A percentile compares a stretch with the other conserved stretches of the same genome.
phyloP scores from a whole-genome alignment of 2,329 filamentous ascomycete genomes.

The Amauroascus niger region DNA sequence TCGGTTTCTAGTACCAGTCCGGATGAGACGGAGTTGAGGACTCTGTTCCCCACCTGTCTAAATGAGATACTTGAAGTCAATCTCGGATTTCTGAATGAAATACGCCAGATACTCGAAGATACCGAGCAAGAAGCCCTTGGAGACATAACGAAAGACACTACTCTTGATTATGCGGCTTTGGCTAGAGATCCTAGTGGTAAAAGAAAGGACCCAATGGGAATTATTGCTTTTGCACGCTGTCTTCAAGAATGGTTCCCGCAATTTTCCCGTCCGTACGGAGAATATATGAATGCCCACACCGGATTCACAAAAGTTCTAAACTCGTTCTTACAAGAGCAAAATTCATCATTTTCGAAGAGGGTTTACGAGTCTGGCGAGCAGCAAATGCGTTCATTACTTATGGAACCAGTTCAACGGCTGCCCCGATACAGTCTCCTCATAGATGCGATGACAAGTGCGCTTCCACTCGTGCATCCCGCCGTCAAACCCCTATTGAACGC shows the following conservation, averaged over 20 bases:
- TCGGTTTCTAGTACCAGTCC: conserved; percentile 57
- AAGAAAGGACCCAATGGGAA: conserved; percentile 63
- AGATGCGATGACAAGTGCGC: conserved; percentile 80
- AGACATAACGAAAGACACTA: conserved; percentile 57
- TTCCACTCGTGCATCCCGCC: conserved; percentile 78
- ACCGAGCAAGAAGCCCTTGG: conserved; percentile 69
- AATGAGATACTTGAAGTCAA: conserved; percentile 76
- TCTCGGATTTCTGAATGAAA: conserved; percentile 63
- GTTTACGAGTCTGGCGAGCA: conserved; percentile 83
- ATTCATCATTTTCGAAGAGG: conserved; percentile 71
- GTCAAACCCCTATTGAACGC: conserved; percentile 75
- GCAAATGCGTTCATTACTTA: conserved; percentile 77
- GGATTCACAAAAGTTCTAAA: conserved; percentile 75
- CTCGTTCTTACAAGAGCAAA: conserved; percentile 62
- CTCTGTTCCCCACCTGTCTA: conserved; percentile 70
- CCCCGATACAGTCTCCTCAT: conserved; percentile 94
- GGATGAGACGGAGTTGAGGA: conserved; percentile 60
- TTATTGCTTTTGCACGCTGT: conserved; percentile 65
- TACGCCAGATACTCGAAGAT: conserved; percentile 67
- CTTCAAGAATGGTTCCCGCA: conserved; percentile 87
- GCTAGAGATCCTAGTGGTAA: conserved; percentile 37
- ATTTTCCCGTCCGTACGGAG: conserved; percentile 82
- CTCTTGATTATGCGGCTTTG: conserved; percentile 40
- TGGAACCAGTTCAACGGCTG: conserved; percentile 89
- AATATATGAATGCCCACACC: conserved; percentile 85